A percentile compares a stretch with the other conserved stretches of the same genome.
Evolutionary conservation across 495 filamentous ascomycete species (phyloP).

Genomic region (Podospora fimiseda): DNA sequence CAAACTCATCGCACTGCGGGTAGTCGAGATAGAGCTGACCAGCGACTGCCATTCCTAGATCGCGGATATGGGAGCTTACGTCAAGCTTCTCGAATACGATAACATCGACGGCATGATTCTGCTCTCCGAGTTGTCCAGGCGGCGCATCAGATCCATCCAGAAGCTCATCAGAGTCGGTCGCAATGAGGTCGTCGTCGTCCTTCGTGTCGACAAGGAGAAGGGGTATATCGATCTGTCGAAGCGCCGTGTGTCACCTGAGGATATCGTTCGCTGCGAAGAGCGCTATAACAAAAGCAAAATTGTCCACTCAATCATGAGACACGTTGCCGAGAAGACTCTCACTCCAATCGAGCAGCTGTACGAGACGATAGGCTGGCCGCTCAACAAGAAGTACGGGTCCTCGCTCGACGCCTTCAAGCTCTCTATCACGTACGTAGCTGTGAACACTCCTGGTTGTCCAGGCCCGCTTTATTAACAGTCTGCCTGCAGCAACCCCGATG

Average conservation of each 20-base stretch:
- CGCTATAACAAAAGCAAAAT: constrained; percentile 99
- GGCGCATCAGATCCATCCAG: constrained; percentile 96
- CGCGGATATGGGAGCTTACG: constrained; percentile 98
- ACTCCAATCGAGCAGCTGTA: constrained; percentile 91
- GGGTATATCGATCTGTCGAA: constrained; percentile 99
- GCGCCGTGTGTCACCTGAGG: constrained; percentile 92
- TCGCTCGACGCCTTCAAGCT: constrained; percentile 97
- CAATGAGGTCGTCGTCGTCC: constrained; percentile 96
- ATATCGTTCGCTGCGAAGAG: constrained; percentile 97
- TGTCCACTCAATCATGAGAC: constrained; percentile 95
- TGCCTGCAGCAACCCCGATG: constrained; percentile 71
- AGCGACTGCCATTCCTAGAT: constrained; percentile 52
- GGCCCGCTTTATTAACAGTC: constrained; percentile 9
- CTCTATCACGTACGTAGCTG: constrained; percentile 94
- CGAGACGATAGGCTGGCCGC: constrained; percentile 88
- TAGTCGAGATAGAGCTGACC: constrained; percentile 18
- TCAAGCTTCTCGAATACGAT: constrained; percentile 98
- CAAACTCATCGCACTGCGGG: constrained; percentile 2
- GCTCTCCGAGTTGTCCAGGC: constrained; percentile 88
- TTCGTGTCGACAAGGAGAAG: constrained; percentile 98
- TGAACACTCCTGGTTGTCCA: too few relatives aligned
- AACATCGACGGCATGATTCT: constrained; percentile 99
- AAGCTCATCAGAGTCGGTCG: constrained; percentile 96
- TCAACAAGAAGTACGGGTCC: constrained; percentile 96
- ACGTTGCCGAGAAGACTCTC: constrained; percentile 94